phyloP scores from a whole-genome alignment of 2,329 filamentous ascomycete species.

The Hortaea werneckii region DNA sequence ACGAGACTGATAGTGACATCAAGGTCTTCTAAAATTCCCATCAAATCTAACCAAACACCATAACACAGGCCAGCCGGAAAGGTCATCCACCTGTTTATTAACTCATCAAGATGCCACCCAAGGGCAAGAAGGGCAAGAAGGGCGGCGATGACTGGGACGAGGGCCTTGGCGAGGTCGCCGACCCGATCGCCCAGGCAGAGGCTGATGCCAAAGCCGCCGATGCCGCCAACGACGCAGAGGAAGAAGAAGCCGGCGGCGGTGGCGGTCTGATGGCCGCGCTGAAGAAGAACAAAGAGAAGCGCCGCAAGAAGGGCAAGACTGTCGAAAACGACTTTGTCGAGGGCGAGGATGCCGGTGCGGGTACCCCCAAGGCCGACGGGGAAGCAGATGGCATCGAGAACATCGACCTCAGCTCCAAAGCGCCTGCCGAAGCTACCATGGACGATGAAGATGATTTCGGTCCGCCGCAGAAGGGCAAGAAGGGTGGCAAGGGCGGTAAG shows the following conservation, averaged over 20 bases:
- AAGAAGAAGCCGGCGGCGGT: conserved; percentile 40
- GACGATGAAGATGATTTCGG: conserved; percentile 70
- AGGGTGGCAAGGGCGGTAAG: conserved; percentile 45
- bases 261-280: conserved; percentile 40
- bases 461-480: conserved; percentile 61
- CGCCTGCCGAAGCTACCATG: conserved; percentile 64
- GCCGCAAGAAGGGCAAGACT: conserved; percentile 78
- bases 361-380: conserved; percentile 22
- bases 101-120: conserved; percentile 61
- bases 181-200: conserved; percentile 46
- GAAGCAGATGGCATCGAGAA: conserved; percentile 23
- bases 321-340: conserved; percentile 60
- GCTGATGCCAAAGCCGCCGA: conserved; percentile 35
- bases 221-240: conserved; percentile 39
- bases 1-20: no score
- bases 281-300: conserved; percentile 55
- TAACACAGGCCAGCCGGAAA: background rate
- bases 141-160: conserved; percentile 89
- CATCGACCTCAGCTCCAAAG: conserved; percentile 50
- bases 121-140: conserved; percentile 88
- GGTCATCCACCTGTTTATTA: no score
- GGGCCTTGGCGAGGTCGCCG: conserved; percentile 70
- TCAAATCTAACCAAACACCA: background rate
- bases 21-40: background rate
- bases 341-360: conserved; percentile 46